Evolutionary conservation across 2,329 filamentous ascomycete species (phyloP).

Genomic region (Lomentospora prolificans): DNA sequence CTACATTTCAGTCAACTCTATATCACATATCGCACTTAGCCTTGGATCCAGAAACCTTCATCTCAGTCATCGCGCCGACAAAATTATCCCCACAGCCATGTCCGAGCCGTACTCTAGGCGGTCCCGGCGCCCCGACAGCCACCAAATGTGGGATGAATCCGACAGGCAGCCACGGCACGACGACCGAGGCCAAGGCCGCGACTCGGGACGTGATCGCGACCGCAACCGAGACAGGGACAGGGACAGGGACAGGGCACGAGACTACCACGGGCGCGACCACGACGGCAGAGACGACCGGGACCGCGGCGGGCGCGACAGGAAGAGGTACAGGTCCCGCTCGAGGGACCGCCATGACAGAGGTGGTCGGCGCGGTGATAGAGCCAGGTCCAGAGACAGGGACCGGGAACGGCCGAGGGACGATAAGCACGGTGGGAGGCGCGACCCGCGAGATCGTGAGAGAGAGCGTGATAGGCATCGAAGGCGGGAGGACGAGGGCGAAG

Average conservation of each 20-base stretch:
- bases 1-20: no score
- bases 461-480: conserved; percentile 26
- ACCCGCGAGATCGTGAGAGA: conserved; percentile 17
- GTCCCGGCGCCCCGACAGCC: conserved; percentile 36
- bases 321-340: conserved; percentile 24
- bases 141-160: conserved; percentile 51
- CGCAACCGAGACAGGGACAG: conserved; percentile 20
- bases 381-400: conserved; percentile 22
- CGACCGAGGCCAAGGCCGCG: conserved; percentile 16
- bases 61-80: no score
- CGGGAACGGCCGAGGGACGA: conserved; percentile 19
- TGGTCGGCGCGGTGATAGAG: conserved; percentile 26
- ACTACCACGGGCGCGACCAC: conserved; percentile 10
- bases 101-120: conserved; percentile 11
- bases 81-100: not conserved
- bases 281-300: conserved; percentile 9
- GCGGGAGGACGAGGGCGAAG: conserved; percentile 14
- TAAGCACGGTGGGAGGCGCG: conserved; percentile 14
- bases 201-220: conserved; percentile 12
- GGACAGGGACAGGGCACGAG: conserved; percentile 18
- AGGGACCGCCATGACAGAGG: conserved; percentile 22
- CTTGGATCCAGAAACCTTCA: no score
- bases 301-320: conserved; percentile 19
- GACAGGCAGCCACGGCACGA: conserved; percentile 24
- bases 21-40: no score